Base-by-base conservation (phyloP, 2,329 filamentous ascomycete species). In the Cryphonectria nitschkei region DNA sequence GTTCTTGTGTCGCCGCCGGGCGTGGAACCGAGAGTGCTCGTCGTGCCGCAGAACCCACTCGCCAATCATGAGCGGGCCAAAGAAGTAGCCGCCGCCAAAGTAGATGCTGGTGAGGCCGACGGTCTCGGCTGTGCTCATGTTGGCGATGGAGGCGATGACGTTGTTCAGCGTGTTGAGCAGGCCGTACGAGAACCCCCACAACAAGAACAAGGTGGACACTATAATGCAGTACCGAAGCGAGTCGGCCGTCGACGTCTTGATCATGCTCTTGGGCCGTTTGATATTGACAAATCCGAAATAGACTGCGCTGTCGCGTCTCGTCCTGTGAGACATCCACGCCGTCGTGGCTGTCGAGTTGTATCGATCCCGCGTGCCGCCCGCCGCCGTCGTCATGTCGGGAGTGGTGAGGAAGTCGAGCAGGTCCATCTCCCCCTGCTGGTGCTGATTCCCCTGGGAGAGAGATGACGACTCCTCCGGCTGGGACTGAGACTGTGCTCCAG, bases 161-260 rank as follows among this genome's bases (percentile, higher is more conserved):
- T 86, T 86, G 78, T 97, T 97, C 39, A 98, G 86, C 0, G 91
- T 92, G 76, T 96, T 94, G 3, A 97, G 84, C 1, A 97, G 86
- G 0, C 95, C 95, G 75, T 97, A 97, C 0, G 94, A 94, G 70
- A 97, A 92, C 0, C 95, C 95, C 94, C 94, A 97, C 2, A 97
- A 83, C 74, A 97, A 90, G 81, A 97, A 97, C 0, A 97, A 83
- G 8, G 95, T 87, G 0, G 92, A 93, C 32, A 97, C 93, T 73
- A 93, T 84, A 22, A 87, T 85, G 76, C 92, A 90, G 74, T 93
- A 93, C 74, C 90, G 92, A 74, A 92, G 82, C 0, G 91, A 92
- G 73, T 94, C 91, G 14, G 81, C 78, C 1, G 84, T 85, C 1
- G 87, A 89, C 70, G 89, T 88, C 32, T 88, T 84, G 9, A 93